Conservation (phyloP, 352 stramenopile species). For the Pythium sp. region DNA sequence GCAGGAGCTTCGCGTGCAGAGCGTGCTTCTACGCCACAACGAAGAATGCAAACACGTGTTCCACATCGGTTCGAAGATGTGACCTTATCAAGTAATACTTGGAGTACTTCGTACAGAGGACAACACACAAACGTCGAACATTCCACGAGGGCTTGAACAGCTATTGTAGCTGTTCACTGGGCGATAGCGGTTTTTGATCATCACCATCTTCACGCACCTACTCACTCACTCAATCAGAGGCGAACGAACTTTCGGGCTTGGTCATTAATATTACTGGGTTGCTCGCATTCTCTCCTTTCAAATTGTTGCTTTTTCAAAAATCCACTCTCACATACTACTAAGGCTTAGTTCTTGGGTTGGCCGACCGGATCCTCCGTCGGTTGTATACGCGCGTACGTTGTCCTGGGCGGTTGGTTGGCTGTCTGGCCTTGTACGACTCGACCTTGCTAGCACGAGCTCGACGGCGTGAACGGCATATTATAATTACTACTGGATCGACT, state of each 20-base stretch:
- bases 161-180: no score
- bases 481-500: slow-evolving; percentile 11
- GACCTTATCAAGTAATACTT: no score
- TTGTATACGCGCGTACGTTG: slow-evolving; percentile 3
- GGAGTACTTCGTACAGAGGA: no score
- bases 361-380: not conserved
- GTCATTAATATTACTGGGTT: slow-evolving; percentile 12
- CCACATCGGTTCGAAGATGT: not conserved
- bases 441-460: slow-evolving; percentile 13
- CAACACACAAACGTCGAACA: no score
- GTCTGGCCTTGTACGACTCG: not conserved
- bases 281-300: not conserved
- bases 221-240: not conserved
- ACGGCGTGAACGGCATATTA: slow-evolving; percentile 9
- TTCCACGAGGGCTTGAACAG: no score
- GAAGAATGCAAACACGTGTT: not conserved
- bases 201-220: no score
- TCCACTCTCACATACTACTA: slow-evolving; percentile 11
- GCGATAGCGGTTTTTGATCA: no score
- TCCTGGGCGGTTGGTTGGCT: not conserved
- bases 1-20: slow-evolving; percentile 6
- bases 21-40: not conserved
- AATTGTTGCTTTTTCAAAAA: slow-evolving; percentile 5
- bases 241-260: not conserved
- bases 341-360: not conserved